A percentile compares a stretch with the other conserved stretches of the same genome.
Evolutionary conservation across 208 protist genomes (phyloP).

Genomic region (Leptomonas pyrrhocoris): DNA sequence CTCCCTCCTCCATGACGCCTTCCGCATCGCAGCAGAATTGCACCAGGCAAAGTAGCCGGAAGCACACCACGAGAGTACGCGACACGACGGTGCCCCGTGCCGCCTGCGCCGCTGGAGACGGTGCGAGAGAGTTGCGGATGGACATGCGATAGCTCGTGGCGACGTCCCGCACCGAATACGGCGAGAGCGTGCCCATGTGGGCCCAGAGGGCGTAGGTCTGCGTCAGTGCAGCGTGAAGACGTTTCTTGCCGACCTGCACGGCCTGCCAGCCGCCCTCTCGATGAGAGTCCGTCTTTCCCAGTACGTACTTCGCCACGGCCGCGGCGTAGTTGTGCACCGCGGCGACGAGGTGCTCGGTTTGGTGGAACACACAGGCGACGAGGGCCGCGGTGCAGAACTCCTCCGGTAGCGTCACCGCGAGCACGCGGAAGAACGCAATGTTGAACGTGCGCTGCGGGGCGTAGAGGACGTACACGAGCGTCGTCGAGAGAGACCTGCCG

Average conservation of each 20-base stretch:
- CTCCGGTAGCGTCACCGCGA: conserved; percentile 21
- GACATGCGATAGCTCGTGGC: conserved; percentile 46
- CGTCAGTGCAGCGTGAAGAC: conserved; percentile 19
- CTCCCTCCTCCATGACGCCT: background rate
- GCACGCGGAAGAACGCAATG: conserved; percentile 13
- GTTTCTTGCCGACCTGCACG: conserved; percentile 13
- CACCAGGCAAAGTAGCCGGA: conserved; percentile 61
- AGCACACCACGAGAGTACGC: conserved; percentile 66
- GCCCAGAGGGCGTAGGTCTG: conserved; percentile 41
- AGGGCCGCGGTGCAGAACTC: conserved; percentile 39
- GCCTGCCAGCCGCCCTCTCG: conserved; percentile 3
- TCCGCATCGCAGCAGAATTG: conserved; percentile 28
- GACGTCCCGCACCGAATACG: conserved; percentile 53
- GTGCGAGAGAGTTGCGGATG: conserved; percentile 22
- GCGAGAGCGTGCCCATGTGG: conserved; percentile 42
- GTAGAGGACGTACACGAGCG: conserved; percentile 27
- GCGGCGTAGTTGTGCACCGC: conserved; percentile 73
- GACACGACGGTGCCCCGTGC: conserved; percentile 48
- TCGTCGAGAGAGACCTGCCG: conserved; percentile 11
- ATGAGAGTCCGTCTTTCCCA: background rate
- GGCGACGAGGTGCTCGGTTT: conserved; percentile 59
- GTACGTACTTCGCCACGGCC: conserved; percentile 30
- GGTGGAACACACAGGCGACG: conserved; percentile 44
- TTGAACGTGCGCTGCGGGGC: conserved; percentile 10
- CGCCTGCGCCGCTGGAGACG: background rate